Conservation (phyloP, 2,329 filamentous ascomycete genomes). For the Penicillium sp. region DNA sequence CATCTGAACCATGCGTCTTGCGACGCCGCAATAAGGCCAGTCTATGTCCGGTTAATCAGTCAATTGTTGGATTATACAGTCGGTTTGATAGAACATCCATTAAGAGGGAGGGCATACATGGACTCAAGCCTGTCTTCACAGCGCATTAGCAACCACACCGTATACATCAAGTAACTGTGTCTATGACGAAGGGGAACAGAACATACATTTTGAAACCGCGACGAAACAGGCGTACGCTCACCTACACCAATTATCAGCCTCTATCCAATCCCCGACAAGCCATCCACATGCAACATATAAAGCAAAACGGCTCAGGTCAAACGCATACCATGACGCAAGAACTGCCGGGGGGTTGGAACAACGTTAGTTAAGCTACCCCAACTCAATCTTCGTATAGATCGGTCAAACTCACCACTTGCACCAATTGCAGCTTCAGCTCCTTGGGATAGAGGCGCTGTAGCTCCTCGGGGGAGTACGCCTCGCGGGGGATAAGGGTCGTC, state of each 20-base stretch:
- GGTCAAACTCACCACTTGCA: constrained; percentile 71
- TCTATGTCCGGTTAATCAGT: constrained; percentile 47
- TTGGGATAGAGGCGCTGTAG: constrained; percentile 80
- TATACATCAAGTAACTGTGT: not conserved
- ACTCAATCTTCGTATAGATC: not conserved
- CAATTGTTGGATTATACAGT: constrained; percentile 4
- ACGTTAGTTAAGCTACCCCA: constrained; percentile 19
- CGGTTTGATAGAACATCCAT: not conserved
- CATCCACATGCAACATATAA: not conserved
- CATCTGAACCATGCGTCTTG: constrained; percentile 70
- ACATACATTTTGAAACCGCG: constrained; percentile 80
- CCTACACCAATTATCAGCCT: constrained; percentile 45
- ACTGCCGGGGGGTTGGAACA: constrained; percentile 41
- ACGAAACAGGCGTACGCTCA: constrained; percentile 81
- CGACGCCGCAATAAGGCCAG: constrained; percentile 91
- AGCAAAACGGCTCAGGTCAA: not conserved
- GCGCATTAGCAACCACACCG: constrained; percentile 14
- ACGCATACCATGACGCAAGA: constrained; percentile 71
- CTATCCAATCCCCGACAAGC: too few species aligned
- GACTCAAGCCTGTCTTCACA: constrained; percentile 54
- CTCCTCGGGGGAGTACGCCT: constrained; percentile 81
- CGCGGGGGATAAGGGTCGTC: constrained; percentile 76
- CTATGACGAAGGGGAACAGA: not conserved
- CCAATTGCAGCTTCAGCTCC: constrained; percentile 79
- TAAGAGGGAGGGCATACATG: constrained; percentile 48